A percentile compares a stretch with the other conserved stretches of the same genome.
Evolutionary conservation across 2,329 filamentous ascomycete species (phyloP).

Genomic region (Fusarium ramigenum): DNA sequence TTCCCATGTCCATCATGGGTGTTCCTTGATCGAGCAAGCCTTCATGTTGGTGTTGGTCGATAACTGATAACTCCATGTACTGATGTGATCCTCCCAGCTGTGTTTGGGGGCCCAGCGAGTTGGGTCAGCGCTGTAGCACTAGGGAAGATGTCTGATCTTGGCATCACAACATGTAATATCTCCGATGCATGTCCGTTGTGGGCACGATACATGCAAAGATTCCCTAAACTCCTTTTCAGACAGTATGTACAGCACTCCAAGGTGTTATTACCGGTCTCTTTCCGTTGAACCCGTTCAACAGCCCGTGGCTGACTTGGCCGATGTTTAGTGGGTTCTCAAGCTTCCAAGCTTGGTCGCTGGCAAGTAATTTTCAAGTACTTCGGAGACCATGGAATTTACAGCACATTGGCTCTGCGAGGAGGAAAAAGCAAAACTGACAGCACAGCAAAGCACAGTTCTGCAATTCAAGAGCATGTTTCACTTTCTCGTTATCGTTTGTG

Average conservation of each 20-base stretch:
- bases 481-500: background rate
- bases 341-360: background rate
- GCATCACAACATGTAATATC: conserved; percentile 3
- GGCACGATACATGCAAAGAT: background rate
- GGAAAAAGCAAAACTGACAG: background rate
- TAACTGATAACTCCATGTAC: background rate
- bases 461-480: background rate
- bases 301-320: background rate
- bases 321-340: background rate
- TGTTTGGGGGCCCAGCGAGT: background rate
- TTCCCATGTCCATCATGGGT: conserved; percentile 1
- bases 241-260: too few species aligned
- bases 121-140: background rate
- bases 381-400: background rate
- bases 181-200: conserved; percentile 20
- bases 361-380: conserved; percentile 1
- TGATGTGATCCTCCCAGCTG: background rate
- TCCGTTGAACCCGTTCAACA: background rate
- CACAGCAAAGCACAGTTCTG: background rate
- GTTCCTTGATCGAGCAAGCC: background rate
- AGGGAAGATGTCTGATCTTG: background rate
- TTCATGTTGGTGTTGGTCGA: background rate
- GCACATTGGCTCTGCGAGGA: background rate
- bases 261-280: background rate
- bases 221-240: background rate